phyloP scores from a whole-genome alignment of 2,329 filamentous ascomycete species.

The Trichoderma sp. region DNA sequence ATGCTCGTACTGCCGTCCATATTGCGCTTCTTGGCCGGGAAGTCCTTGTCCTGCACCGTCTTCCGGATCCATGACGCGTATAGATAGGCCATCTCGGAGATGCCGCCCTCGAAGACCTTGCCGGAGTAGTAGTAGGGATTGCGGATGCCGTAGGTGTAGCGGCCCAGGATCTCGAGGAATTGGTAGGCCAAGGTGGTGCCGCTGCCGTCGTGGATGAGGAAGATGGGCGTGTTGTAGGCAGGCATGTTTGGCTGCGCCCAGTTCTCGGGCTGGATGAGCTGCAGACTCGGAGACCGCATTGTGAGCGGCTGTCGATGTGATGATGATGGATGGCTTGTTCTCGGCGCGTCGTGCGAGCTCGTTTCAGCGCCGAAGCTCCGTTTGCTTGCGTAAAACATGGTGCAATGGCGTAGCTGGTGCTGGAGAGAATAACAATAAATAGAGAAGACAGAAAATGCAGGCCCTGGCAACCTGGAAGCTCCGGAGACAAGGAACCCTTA shows the following conservation, averaged over 20 bases:
- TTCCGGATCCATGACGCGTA: conserved; percentile 51
- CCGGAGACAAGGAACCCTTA: neutral
- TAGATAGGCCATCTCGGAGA: conserved; percentile 56
- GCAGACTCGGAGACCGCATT: conserved; percentile 34
- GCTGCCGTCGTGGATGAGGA: conserved; percentile 63
- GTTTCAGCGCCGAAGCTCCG: neutral
- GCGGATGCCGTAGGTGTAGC: conserved; percentile 55
- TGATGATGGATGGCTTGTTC: neutral
- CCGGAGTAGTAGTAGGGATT: conserved; percentile 56
- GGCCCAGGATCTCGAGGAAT: conserved; percentile 51
- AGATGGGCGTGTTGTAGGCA: conserved; percentile 45
- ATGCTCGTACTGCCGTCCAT: conserved; percentile 40
- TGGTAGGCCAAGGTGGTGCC: conserved; percentile 62
- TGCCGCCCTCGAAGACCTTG: conserved; percentile 51
- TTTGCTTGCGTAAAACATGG: neutral
- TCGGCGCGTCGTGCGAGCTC: neutral
- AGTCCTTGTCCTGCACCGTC: conserved; percentile 36
- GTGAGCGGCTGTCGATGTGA: conserved; percentile 5
- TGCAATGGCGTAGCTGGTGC: neutral
- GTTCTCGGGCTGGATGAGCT: conserved; percentile 40
- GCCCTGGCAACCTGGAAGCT: neutral
- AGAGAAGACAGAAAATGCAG: neutral
- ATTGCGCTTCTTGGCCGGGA: conserved; percentile 34
- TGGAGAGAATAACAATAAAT: neutral
- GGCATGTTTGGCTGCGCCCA: conserved; percentile 32